Conservation (phyloP, 2,329 filamentous ascomycete species). For the Intubia oerlemansii region DNA sequence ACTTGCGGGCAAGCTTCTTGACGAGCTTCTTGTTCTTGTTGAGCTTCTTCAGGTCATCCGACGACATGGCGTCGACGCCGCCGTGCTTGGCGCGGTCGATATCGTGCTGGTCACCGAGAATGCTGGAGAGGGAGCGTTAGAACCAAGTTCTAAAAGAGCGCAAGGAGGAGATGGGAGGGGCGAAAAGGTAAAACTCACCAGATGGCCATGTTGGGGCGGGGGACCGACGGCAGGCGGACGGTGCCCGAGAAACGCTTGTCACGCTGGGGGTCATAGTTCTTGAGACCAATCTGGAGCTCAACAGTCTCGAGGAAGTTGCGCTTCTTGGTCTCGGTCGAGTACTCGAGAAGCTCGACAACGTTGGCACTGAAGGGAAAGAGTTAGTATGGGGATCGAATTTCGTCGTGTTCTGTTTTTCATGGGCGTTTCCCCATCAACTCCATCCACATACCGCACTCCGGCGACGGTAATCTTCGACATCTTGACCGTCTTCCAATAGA, state of each 20-base stretch:
- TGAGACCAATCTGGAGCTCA: constrained; percentile 48
- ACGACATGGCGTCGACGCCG: constrained; percentile 93
- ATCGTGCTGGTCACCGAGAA: constrained; percentile 68
- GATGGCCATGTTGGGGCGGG: constrained; percentile 37
- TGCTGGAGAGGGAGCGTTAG: constrained; percentile 20
- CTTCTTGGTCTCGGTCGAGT: constrained; percentile 87
- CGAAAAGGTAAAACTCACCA: constrained; percentile 4
- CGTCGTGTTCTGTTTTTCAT: not conserved
- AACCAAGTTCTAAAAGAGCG: no score
- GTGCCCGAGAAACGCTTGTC: constrained; percentile 99
- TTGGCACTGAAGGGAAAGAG: constrained; percentile 40
- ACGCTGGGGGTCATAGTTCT: constrained; percentile 99
- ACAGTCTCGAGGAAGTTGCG: constrained; percentile 62
- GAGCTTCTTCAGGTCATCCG: constrained; percentile 99
- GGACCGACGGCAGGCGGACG: constrained; percentile 81
- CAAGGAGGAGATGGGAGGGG: no score
- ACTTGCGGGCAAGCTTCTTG: constrained; percentile 99
- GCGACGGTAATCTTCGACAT: constrained; percentile 43
- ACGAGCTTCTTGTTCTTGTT: constrained; percentile 99
- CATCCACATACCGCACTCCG: constrained; percentile 14
- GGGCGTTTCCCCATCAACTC: not conserved
- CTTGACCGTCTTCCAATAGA: constrained; percentile 47
- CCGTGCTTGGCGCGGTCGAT: constrained; percentile 99
- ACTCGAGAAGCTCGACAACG: constrained; percentile 83
- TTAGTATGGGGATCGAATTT: no score